Conservation (phyloP, 108 stramenopile genomes). For the Chaetoceros muelleri region DNA sequence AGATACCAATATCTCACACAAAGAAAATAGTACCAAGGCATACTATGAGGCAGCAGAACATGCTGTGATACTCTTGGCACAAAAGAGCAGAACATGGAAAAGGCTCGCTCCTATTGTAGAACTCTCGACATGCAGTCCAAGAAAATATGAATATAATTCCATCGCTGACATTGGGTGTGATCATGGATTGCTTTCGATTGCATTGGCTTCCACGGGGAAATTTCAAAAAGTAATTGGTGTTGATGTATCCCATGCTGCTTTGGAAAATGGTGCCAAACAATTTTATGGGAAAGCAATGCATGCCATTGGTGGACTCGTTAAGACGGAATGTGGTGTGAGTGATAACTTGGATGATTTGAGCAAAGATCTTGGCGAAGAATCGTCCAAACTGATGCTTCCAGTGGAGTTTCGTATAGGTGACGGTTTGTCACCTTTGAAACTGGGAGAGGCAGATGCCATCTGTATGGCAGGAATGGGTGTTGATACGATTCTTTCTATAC, state of each 20-base stretch:
- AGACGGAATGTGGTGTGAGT: background rate
- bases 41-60: background rate
- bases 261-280: slow-evolving; percentile 35
- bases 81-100: slow-evolving; percentile 16
- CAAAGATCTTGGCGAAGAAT: background rate
- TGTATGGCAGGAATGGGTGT: slow-evolving; percentile 81
- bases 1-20: too few relatives aligned
- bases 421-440: slow-evolving; percentile 41
- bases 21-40: too few relatives aligned
- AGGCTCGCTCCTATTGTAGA: slow-evolving; percentile 24
- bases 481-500: slow-evolving; percentile 51
- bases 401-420: slow-evolving; percentile 57
- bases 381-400: slow-evolving; percentile 13
- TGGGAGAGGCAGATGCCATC: slow-evolving; percentile 52
- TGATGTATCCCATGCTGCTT: slow-evolving; percentile 48
- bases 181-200: slow-evolving; percentile 60
- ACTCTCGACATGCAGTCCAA: slow-evolving; percentile 4
- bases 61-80: slow-evolving; percentile 4
- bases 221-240: slow-evolving; percentile 54
- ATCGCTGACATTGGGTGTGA: slow-evolving; percentile 74
- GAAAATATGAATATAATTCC: slow-evolving; percentile 3
- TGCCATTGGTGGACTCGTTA: slow-evolving; percentile 2
- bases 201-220: slow-evolving; percentile 44
- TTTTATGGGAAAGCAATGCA: slow-evolving; percentile 9
- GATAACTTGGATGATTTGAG: background rate